Evolutionary conservation across 441 rosid species (phyloP).

Genomic region (Erodium trifolium): DNA sequence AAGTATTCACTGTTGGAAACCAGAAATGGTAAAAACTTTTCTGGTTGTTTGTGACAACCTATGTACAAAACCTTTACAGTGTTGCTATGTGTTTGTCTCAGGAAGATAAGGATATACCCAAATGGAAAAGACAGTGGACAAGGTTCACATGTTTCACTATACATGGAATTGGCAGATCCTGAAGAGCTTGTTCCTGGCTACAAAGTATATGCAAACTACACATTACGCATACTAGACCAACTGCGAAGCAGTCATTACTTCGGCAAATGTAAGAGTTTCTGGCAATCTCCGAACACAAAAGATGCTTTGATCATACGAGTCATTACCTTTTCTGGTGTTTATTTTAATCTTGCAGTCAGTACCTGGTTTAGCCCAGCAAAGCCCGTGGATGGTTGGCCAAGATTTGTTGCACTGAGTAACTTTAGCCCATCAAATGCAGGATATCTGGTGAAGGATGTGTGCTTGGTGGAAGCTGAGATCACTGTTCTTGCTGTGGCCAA

Average conservation of each 20-base stretch:
- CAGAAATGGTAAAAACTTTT: constrained; percentile 26
- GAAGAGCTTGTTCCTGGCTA: constrained; percentile 15
- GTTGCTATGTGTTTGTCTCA: constrained; percentile 11
- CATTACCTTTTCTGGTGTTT: background rate
- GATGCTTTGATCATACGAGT: background rate
- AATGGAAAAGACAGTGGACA: constrained; percentile 29
- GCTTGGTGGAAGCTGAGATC: constrained; percentile 23
- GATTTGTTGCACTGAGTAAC: constrained; percentile 14
- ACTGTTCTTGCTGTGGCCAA: constrained; percentile 19
- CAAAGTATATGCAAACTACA: constrained; percentile 29
- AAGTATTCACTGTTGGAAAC: constrained; percentile 23
- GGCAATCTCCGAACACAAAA: background rate
- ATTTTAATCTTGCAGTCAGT: constrained; percentile 1
- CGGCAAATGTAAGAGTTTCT: constrained; percentile 37
- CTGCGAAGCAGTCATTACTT: constrained; percentile 27
- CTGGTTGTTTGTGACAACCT: background rate
- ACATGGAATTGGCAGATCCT: constrained; percentile 28
- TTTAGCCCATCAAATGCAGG: constrained; percentile 6
- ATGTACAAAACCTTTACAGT: background rate
- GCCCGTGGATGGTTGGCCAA: constrained; percentile 19
- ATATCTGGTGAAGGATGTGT: constrained; percentile 16
- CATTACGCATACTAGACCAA: constrained; percentile 34
- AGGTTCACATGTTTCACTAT: constrained; percentile 28
- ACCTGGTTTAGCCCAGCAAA: constrained; percentile 20
- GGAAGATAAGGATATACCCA: constrained; percentile 36